These are phyloP conservation scores for Canavalia ensiformis DNA, from an alignment of 306 rosid genomes.

Conservation along the genomic window DNA sequence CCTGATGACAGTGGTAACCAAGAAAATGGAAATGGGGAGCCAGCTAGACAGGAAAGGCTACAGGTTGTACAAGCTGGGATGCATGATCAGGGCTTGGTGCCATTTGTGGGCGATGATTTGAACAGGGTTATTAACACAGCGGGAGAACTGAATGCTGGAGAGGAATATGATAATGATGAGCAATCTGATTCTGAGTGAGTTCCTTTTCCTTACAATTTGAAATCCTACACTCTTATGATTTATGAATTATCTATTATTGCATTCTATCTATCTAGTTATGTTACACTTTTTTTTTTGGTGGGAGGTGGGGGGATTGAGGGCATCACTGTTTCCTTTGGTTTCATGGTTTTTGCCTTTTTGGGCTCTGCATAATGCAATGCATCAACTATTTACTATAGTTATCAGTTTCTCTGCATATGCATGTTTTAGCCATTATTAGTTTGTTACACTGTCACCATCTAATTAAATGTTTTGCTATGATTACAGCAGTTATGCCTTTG, in stretches of 20 bases:
- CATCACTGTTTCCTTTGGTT: neutral
- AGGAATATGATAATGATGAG: constrained; percentile 84
- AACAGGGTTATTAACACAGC: constrained; percentile 59
- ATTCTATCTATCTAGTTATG: constrained; percentile 24
- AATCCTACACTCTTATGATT: constrained; percentile 1
- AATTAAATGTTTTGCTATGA: constrained; percentile 29
- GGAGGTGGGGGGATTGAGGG: neutral
- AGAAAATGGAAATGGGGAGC: constrained; percentile 91
- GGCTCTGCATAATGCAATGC: constrained; percentile 28
- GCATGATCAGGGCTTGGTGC: constrained; percentile 72
- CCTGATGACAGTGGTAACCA: constrained; percentile 83
- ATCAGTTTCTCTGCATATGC: constrained; percentile 10
- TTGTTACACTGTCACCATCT: constrained; percentile 25
- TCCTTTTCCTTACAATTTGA: constrained; percentile 37
- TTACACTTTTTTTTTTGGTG: neutral
- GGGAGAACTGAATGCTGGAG: constrained; percentile 61
- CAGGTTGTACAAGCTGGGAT: constrained; percentile 73
- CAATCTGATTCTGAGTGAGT: constrained; percentile 98
- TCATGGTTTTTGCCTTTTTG: neutral
- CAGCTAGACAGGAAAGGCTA: constrained; percentile 83
- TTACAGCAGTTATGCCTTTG: constrained; percentile 82
- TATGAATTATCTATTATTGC: constrained; percentile 15
- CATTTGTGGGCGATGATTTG: constrained; percentile 71
- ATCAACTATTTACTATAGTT: constrained; percentile 15
- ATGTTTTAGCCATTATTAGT: constrained; percentile 13